phyloP scores from a whole-genome alignment of 2,329 filamentous ascomycete species.

The Pseudogymnoascus sp. region DNA sequence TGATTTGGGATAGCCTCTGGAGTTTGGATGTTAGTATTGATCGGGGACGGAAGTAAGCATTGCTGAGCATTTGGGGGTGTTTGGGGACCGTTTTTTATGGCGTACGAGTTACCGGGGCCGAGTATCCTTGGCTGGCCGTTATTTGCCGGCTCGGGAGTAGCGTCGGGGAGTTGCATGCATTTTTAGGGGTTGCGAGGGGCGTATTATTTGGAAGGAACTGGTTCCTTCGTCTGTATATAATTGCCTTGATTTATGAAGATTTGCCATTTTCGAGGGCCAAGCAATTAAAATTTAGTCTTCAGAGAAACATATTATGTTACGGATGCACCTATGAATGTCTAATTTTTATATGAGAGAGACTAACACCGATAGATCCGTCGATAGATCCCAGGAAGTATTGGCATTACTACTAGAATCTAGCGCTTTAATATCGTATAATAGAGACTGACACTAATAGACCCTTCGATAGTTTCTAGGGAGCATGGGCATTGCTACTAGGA shows the following conservation, averaged over 20 bases:
- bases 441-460: too few relatives aligned
- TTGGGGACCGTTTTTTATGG: not conserved
- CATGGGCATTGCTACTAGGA: too few relatives aligned
- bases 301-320: too few relatives aligned
- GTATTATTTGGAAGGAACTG: not conserved
- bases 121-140: not conserved
- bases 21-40: slow-evolving; percentile 51
- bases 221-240: not conserved
- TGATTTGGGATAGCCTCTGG: slow-evolving; percentile 57
- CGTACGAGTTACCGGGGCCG: not conserved
- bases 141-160: not conserved
- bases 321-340: too few relatives aligned
- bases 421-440: too few relatives aligned
- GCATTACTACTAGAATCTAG: too few relatives aligned
- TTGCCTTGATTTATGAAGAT: not conserved
- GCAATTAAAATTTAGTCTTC: not conserved
- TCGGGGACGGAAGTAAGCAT: slow-evolving; percentile 25
- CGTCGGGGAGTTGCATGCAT: not conserved
- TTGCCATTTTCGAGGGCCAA: not conserved
- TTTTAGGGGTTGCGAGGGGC: not conserved
- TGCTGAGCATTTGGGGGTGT: not conserved
- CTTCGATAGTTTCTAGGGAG: too few relatives aligned
- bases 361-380: too few relatives aligned
- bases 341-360: too few relatives aligned
- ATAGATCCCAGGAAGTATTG: too few relatives aligned